These are phyloP conservation scores for Lipomyces chichibuensis DNA, from an alignment of 805 yeast genomes.

Conservation along the genomic window DNA sequence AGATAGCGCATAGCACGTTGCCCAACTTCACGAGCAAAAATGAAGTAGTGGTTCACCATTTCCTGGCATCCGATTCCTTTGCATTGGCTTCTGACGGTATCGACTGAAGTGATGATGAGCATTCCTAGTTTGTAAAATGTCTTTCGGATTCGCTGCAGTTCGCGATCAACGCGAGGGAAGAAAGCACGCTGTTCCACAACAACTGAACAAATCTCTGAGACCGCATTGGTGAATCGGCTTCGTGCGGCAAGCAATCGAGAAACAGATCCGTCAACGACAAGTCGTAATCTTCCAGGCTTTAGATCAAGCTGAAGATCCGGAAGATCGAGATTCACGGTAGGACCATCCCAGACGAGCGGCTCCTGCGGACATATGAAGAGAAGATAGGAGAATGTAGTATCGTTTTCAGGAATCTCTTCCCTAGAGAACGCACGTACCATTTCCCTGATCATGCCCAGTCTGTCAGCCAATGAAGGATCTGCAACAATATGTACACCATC, in stretches of 20 bases:
- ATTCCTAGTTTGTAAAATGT: slow-evolving; percentile 69
- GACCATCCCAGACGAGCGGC: slow-evolving; percentile 91
- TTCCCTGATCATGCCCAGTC: slow-evolving; percentile 26
- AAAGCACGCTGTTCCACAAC: slow-evolving; percentile 71
- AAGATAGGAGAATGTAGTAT: slow-evolving; percentile 23
- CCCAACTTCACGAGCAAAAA: slow-evolving; percentile 81
- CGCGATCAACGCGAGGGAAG: slow-evolving; percentile 69
- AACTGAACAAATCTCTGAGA: slow-evolving; percentile 52
- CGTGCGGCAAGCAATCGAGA: slow-evolving; percentile 58
- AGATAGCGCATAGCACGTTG: slow-evolving; percentile 63
- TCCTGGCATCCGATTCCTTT: slow-evolving; percentile 71
- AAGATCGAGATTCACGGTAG: slow-evolving; percentile 57
- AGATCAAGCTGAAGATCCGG: slow-evolving; percentile 51
- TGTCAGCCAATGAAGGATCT: slow-evolving; percentile 51
- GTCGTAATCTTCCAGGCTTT: slow-evolving; percentile 66
- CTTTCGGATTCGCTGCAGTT: slow-evolving; percentile 66
- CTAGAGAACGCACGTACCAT: slow-evolving; percentile 24
- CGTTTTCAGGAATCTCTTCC: slow-evolving; percentile 18
- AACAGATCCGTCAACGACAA: slow-evolving; percentile 72
- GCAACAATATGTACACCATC: slow-evolving; percentile 83
- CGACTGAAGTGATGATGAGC: slow-evolving; percentile 63
- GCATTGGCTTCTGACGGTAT: slow-evolving; percentile 55
- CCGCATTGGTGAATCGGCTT: slow-evolving; percentile 59
- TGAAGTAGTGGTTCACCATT: slow-evolving; percentile 69
- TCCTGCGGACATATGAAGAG: slow-evolving; percentile 65